phyloP scores from a whole-genome alignment of 495 filamentous ascomycete genomes.

The Chlorociboria aeruginascens region DNA sequence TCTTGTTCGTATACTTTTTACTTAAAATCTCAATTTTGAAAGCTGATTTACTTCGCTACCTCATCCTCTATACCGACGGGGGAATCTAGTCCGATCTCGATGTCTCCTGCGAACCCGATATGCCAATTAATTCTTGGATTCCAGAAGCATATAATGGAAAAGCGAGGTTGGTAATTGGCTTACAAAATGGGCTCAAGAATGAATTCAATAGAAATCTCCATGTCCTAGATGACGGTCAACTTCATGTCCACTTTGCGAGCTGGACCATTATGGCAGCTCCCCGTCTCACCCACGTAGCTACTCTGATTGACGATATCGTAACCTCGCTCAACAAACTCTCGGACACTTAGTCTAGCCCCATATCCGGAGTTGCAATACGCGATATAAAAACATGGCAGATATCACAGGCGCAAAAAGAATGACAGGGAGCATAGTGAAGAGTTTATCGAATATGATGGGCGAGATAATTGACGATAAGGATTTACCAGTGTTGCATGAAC shows the following conservation, averaged over 20 bases:
- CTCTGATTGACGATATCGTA: constrained; percentile 26
- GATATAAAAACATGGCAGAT: constrained; percentile 3
- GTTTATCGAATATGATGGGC: background rate
- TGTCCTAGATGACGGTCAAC: constrained; percentile 12
- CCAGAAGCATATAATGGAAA: constrained; percentile 32
- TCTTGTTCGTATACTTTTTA: constrained; percentile 29
- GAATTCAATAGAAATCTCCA: background rate
- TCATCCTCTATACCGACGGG: constrained; percentile 45
- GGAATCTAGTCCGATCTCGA: constrained; percentile 49
- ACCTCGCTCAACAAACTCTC: constrained; percentile 14
- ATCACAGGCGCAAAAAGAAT: constrained; percentile 5
- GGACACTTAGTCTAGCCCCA: constrained; percentile 18
- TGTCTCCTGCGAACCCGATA: constrained; percentile 34
- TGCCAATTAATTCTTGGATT: constrained; percentile 36
- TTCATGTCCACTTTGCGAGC: constrained; percentile 28
- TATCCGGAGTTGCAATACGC: constrained; percentile 14
- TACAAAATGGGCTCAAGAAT: constrained; percentile 26
- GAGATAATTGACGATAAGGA: constrained; percentile 1
- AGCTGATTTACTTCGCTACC: constrained; percentile 47
- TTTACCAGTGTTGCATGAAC: background rate
- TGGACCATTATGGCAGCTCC: constrained; percentile 34
- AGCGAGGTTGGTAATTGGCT: constrained; percentile 23
- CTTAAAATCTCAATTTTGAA: constrained; percentile 37
- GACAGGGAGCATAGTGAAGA: constrained; percentile 2
- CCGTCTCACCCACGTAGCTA: constrained; percentile 24